Evolutionary conservation across 2,329 filamentous ascomycete genomes (phyloP).

Genomic region (Colletotrichum coccodes): DNA sequence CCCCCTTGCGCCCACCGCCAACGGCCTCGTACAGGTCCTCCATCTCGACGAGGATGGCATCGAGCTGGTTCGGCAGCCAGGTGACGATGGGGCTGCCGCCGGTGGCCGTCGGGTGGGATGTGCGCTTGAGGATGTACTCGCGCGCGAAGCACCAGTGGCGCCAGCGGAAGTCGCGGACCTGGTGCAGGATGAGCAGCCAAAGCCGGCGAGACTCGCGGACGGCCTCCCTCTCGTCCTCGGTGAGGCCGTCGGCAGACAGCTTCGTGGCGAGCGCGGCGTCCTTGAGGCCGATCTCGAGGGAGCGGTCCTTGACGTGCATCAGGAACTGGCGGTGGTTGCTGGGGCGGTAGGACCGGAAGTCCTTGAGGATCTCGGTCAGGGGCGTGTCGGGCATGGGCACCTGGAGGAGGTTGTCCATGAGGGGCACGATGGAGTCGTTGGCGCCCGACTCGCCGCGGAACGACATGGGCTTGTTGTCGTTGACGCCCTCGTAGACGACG

Average conservation of each 20-base stretch:
- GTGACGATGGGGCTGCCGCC: slow-evolving; percentile 86
- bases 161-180: slow-evolving; percentile 85
- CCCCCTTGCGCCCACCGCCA: slow-evolving; percentile 49
- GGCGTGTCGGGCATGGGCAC: slow-evolving; percentile 91
- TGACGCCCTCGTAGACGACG: slow-evolving; percentile 88
- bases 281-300: slow-evolving; percentile 62
- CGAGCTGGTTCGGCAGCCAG: slow-evolving; percentile 85
- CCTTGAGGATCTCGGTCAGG: slow-evolving; percentile 85
- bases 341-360: slow-evolving; percentile 90
- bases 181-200: slow-evolving; percentile 74
- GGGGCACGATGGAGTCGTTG: slow-evolving; percentile 93
- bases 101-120: slow-evolving; percentile 79
- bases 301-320: slow-evolving; percentile 69
- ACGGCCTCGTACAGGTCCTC: slow-evolving; percentile 62
- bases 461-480: slow-evolving; percentile 73
- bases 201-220: slow-evolving; percentile 66
- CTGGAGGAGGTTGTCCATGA: slow-evolving; percentile 88
- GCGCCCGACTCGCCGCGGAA: slow-evolving; percentile 95
- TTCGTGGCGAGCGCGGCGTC: slow-evolving; percentile 61
- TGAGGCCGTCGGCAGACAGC: slow-evolving; percentile 35
- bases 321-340: slow-evolving; percentile 90
- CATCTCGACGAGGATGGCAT: slow-evolving; percentile 80
- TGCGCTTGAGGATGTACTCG: slow-evolving; percentile 86
- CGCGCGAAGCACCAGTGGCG: slow-evolving; percentile 87
- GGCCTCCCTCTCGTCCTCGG: slow-evolving; percentile 45